Evolutionary conservation across 352 stramenopile species (phyloP).

Genomic region (Globisporangium solare): DNA sequence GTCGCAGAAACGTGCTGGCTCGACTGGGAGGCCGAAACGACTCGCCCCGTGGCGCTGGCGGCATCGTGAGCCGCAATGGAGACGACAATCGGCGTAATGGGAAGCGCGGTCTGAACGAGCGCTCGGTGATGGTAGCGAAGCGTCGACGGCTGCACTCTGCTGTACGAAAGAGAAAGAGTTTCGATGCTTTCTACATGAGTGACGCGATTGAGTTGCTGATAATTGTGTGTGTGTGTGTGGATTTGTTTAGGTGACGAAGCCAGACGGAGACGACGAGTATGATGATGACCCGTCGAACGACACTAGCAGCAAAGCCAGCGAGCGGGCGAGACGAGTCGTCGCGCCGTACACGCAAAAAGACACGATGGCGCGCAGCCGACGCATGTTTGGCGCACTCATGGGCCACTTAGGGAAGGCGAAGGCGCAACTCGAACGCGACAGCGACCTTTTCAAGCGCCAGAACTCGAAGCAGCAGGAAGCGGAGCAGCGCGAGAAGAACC

Average conservation of each 20-base stretch:
- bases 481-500: slow-evolving; percentile 63
- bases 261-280: slow-evolving; percentile 11
- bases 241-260: slow-evolving; percentile 9
- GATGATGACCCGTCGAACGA: background rate
- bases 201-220: no score
- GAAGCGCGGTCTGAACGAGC: slow-evolving; percentile 27
- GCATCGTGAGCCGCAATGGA: background rate
- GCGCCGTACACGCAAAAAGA: slow-evolving; percentile 60
- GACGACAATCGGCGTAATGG: slow-evolving; percentile 5
- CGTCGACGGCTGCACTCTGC: slow-evolving; percentile 38
- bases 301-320: background rate
- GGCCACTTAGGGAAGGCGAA: slow-evolving; percentile 78
- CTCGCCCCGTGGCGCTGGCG: slow-evolving; percentile 7
- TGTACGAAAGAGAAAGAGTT: slow-evolving; percentile 12
- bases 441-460: slow-evolving; percentile 63
- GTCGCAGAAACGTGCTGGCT: slow-evolving; percentile 17
- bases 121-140: slow-evolving; percentile 21
- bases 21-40: slow-evolving; percentile 22
- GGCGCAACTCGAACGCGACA: slow-evolving; percentile 75
- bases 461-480: slow-evolving; percentile 59
- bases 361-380: slow-evolving; percentile 57
- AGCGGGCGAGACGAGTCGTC: slow-evolving; percentile 44
- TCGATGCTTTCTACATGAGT: no score
- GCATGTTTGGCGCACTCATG: slow-evolving; percentile 83
- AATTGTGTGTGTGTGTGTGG: no score